Evolutionary conservation across 164 flowering plant genomes (phyloP).

Genomic region (Tetracentron sinense): DNA sequence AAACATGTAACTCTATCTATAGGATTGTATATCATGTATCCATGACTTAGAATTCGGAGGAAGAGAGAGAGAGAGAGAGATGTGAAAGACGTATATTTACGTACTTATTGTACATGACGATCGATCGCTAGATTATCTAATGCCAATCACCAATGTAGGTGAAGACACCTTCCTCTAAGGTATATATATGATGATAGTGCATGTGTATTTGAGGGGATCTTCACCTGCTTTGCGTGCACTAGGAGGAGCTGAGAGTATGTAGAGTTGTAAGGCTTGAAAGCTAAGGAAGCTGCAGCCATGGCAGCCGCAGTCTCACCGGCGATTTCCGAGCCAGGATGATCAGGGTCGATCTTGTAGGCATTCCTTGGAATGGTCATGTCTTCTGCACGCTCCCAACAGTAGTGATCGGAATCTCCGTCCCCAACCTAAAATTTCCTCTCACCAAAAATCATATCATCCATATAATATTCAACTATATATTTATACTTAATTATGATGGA

Average conservation of each 20-base stretch:
- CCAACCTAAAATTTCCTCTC: constrained; percentile 45
- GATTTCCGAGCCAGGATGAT: constrained; percentile 71
- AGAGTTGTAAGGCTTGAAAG: constrained; percentile 55
- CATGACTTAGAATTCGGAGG: too few relatives aligned
- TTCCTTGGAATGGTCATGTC: constrained; percentile 83
- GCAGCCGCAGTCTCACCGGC: constrained; percentile 95
- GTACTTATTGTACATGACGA: too few relatives aligned
- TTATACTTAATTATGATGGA: neutral
- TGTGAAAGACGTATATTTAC: too few relatives aligned
- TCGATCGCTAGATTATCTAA: too few relatives aligned
- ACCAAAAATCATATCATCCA: neutral
- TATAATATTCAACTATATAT: too few relatives aligned
- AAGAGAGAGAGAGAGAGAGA: too few relatives aligned
- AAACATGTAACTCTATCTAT: too few relatives aligned
- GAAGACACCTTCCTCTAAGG: too few relatives aligned
- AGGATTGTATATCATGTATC: too few relatives aligned
- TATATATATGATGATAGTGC: too few relatives aligned
- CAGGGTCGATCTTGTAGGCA: constrained; percentile 50
- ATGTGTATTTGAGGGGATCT: too few relatives aligned
- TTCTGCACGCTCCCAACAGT: constrained; percentile 80
- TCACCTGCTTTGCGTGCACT: constrained; percentile 55
- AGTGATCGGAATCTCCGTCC: constrained; percentile 68
- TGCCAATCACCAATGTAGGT: too few relatives aligned
- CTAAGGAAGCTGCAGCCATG: constrained; percentile 73
- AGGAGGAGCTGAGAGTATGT: constrained; percentile 53